These are phyloP conservation scores for Phytophthora tentaculata DNA, from an alignment of 352 stramenopile genomes.

Conservation along the genomic window DNA sequence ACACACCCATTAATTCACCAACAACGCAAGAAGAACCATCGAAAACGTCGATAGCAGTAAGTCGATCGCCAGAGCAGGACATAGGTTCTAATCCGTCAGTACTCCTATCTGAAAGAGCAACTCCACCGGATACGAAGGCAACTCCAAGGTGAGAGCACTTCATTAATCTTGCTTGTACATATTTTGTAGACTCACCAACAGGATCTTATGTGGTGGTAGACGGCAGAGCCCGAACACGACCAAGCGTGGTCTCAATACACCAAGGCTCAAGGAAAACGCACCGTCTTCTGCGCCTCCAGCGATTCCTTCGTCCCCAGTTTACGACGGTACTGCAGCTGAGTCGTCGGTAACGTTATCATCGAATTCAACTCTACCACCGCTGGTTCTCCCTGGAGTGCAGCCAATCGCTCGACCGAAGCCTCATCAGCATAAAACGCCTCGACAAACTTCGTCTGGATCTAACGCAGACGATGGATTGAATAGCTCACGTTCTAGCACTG, in stretches of 20 bases:
- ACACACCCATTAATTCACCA: slow-evolving; percentile 27
- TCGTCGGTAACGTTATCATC: neutral
- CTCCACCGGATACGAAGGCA: slow-evolving; percentile 23
- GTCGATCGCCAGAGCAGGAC: slow-evolving; percentile 7
- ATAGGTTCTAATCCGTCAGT: neutral
- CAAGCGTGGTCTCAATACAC: slow-evolving; percentile 32
- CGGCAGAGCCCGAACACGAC: slow-evolving; percentile 36
- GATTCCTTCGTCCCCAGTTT: slow-evolving; percentile 2
- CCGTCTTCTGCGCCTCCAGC: slow-evolving; percentile 13
- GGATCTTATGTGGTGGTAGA: slow-evolving; percentile 8
- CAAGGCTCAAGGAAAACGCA: slow-evolving; percentile 3
- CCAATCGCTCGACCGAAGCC: slow-evolving; percentile 7
- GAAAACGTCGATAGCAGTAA: slow-evolving; percentile 2
- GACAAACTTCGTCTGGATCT: neutral
- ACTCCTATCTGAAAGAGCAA: slow-evolving; percentile 13
- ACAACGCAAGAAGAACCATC: neutral
- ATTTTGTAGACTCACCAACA: neutral
- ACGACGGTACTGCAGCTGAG: neutral
- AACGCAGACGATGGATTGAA: neutral
- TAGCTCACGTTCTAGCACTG: slow-evolving; percentile 14
- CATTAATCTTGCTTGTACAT: neutral
- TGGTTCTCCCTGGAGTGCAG: slow-evolving; percentile 22
- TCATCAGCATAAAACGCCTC: slow-evolving; percentile 29
- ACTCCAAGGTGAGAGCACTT: slow-evolving; percentile 17
- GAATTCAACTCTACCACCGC: slow-evolving; percentile 15